Evolutionary conservation across 441 rosid genomes (phyloP).

Genomic region (Kokia cookei): DNA sequence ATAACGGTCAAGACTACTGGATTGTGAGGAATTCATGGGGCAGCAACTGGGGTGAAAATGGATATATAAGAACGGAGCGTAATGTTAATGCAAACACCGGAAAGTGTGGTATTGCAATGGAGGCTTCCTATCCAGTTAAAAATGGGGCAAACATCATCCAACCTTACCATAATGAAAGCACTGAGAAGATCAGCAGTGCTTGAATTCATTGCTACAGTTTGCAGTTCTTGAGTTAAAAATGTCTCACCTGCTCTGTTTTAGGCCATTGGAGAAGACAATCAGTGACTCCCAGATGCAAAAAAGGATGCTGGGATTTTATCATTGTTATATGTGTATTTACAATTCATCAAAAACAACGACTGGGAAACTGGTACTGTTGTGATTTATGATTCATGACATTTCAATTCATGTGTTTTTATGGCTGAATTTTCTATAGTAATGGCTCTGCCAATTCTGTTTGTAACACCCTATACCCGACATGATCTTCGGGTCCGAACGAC

Average conservation of each 20-base stretch:
- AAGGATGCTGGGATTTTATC: not conserved
- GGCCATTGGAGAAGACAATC: not conserved
- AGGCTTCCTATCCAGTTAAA: conserved; percentile 72
- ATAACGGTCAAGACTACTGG: conserved; percentile 57
- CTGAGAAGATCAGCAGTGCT: conserved; percentile 19
- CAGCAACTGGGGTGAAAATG: conserved; percentile 51
- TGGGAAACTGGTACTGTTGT: not conserved
- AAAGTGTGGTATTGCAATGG: conserved; percentile 61
- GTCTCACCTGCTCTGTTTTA: not conserved
- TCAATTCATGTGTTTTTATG: not conserved
- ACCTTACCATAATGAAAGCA: conserved; percentile 7
- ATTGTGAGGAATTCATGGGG: conserved; percentile 74
- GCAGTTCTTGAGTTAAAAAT: conserved; percentile 27
- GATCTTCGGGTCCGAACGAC: too few species aligned
- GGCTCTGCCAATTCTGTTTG: too few species aligned
- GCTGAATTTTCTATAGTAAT: too few species aligned
- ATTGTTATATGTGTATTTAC: conserved; percentile 8
- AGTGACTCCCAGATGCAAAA: not conserved
- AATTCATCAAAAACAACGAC: not conserved
- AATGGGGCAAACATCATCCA: conserved; percentile 24
- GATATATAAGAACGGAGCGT: conserved; percentile 57
- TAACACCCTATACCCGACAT: too few species aligned
- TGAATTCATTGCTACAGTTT: not conserved
- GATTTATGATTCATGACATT: not conserved
- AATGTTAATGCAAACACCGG: conserved; percentile 32